A percentile compares a stretch with the other conserved stretches of the same genome.
Evolutionary conservation across 2,329 filamentous ascomycete genomes (phyloP).

Genomic region (Teratosphaeria pseudoeucalypti): DNA sequence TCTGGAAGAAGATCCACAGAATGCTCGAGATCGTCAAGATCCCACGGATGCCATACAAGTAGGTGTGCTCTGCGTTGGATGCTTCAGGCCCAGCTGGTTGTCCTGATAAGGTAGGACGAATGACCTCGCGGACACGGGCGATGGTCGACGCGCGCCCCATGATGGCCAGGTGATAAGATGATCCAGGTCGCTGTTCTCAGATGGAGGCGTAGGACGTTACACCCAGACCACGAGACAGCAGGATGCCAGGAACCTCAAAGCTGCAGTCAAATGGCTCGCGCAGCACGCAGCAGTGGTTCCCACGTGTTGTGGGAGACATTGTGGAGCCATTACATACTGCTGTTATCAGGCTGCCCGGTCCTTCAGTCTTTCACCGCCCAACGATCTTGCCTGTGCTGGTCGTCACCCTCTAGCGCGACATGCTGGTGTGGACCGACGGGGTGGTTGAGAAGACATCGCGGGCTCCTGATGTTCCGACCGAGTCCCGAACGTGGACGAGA

Average conservation of each 20-base stretch:
- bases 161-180: neutral
- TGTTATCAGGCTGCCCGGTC: neutral
- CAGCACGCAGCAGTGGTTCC: neutral
- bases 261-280: neutral
- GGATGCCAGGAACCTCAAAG: neutral
- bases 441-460: neutral
- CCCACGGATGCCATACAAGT: constrained; percentile 36
- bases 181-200: neutral
- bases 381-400: neutral
- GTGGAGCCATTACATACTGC: neutral
- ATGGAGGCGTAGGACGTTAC: neutral
- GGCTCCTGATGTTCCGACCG: neutral
- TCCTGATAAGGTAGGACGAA: neutral
- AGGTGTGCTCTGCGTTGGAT: constrained; percentile 7
- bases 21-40: constrained; percentile 35
- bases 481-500: neutral
- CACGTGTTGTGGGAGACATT: neutral
- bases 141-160: neutral
- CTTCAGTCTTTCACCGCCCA: neutral
- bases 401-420: neutral
- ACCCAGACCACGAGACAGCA: neutral
- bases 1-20: constrained; percentile 36
- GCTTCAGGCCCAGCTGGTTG: neutral
- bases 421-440: neutral
- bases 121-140: neutral